Evolutionary conservation across 1,139 yeast genomes (phyloP), one percentile per base, ranked within the genome.

Genomic region (Lodderomyces beijingensis): DNA sequence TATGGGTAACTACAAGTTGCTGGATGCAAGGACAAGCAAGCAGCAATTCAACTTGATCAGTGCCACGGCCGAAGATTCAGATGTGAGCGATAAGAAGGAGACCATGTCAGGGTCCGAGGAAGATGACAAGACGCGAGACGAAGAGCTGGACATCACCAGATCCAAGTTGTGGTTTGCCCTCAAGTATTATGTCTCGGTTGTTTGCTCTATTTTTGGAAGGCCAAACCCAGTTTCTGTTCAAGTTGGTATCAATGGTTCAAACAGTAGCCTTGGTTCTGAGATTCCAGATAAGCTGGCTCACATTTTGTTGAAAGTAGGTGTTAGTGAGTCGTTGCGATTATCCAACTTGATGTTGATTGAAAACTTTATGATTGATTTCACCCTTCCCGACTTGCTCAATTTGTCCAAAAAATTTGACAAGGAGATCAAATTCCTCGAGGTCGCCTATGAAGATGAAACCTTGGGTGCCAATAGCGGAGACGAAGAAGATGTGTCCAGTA

Each of bases 161-260:
- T 62, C 68, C 22, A 64, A 71, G 31, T 60, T 71, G 3, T 73
- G 77, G 75, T 68, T 69, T 40, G 71, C 74, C 1, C 57, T 73
- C 36, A 66, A 72, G 38, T 61, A 65, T 36, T 50, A 70, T 17
- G 57, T 70, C 9, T 73, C 76, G 1, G 70, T 70, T 25, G 50
- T 73, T 9, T 72, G 79, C 46, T 68, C 77, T 0, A 67, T 72
- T 4, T 53, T 74, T 24, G 79, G 79, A 3, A 55, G 79, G 40
- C 79, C 79, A 8, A 73, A 72, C 41, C 79, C 79, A 1, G 72
- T 74, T 5, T 67, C 75, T 9, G 64, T 73, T 35, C 68, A 72
- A 40, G 66, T 72, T 25, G 68, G 67, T 41, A 65, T 65, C 19
- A 46, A 52, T 10, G 59, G 64, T 2, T 44, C 62, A 32, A 52